Evolutionary conservation across 257 asterid genomes (phyloP), one percentile per base, ranked within the genome.

Genomic region (Voacanga thouarsii): DNA sequence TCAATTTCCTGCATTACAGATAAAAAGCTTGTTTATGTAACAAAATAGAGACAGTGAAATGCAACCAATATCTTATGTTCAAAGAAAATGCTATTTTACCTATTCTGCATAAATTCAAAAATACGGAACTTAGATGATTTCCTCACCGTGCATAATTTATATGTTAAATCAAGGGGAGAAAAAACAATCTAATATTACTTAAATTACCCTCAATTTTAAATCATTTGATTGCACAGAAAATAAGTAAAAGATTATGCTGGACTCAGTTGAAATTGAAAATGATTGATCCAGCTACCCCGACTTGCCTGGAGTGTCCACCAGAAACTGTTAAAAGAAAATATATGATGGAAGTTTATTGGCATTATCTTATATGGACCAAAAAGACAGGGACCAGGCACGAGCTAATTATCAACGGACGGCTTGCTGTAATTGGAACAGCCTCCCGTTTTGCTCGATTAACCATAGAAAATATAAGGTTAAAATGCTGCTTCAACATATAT

Each of bases 1-100:
- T 86, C 87, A 43, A 94, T 86, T 86, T 94, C 97, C 97, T 94
- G 90, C 43, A 77, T 60, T n/a, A 71, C 64, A 79, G 33, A 72
- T 28, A 24, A 49, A 73, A 51, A 53, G 14, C 51, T 28, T 5
- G 15, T 19, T 3, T 14, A 74, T 39, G 41, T 41, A 12, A 66
- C 10, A 55, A 19, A 24, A n/a, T 23, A 24, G 24, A 49, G 44
- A 7, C 3, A 26, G 33, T n/a, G 6, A 51, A 19, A 50, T 23
- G 10, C 19, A 26, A 56, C 16, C 41, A 8, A 14, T 9, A 16
- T 3, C 21, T 15, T 49, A 47, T 12, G 57, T 47, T 45, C 49
- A 72, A n/a, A 37, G 37, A 64, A 11, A 18, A 5, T 30, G n/a
- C n/a, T n/a, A n/a, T n/a, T n/a, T 30, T 12, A 55, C 9, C 24